Percentiles rank a stretch among this genome's conserved stretches.
These are phyloP conservation scores for Malassezia restricta DNA, from an alignment of 1,284 basidiomycete species.

Conservation along the genomic window DNA sequence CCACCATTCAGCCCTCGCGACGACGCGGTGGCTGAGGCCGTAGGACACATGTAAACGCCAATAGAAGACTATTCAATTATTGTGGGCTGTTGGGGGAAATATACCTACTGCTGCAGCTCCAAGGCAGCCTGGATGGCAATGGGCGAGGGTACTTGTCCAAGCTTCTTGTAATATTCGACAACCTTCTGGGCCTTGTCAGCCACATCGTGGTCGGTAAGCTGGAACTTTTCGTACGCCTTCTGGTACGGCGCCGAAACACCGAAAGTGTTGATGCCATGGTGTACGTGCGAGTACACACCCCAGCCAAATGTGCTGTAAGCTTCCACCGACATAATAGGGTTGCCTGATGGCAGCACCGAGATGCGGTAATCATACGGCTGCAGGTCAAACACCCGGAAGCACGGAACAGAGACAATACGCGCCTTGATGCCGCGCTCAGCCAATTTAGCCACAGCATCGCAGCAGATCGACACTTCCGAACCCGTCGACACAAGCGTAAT, in stretches of 20 bases:
- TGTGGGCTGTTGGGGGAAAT: too few species aligned
- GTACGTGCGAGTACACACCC: conserved; percentile 43
- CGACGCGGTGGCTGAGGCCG: background rate
- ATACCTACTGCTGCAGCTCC: background rate
- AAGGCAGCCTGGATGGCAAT: conserved; percentile 44
- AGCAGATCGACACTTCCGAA: conserved; percentile 71
- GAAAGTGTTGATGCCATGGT: conserved; percentile 32
- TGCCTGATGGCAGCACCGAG: conserved; percentile 72
- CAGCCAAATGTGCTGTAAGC: conserved; percentile 52
- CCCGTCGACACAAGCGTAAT: conserved; percentile 79
- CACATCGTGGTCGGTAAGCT: conserved; percentile 53
- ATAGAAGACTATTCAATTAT: background rate
- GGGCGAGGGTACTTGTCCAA: conserved; percentile 65
- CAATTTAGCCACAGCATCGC: conserved; percentile 66
- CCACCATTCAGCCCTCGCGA: background rate
- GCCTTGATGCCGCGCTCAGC: conserved; percentile 60
- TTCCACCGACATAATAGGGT: conserved; percentile 79
- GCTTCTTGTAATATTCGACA: conserved; percentile 72
- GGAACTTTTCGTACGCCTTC: conserved; percentile 59
- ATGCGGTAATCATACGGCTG: conserved; percentile 69
- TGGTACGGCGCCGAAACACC: conserved; percentile 80
- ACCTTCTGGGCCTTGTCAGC: conserved; percentile 71
- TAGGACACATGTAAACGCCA: background rate
- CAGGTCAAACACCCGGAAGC: conserved; percentile 75
- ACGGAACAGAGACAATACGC: conserved; percentile 75